Evolutionary conservation across 768 basidiomycete genomes (phyloP), one percentile per base, ranked within the genome.

Genomic region (Trametes punicea): DNA sequence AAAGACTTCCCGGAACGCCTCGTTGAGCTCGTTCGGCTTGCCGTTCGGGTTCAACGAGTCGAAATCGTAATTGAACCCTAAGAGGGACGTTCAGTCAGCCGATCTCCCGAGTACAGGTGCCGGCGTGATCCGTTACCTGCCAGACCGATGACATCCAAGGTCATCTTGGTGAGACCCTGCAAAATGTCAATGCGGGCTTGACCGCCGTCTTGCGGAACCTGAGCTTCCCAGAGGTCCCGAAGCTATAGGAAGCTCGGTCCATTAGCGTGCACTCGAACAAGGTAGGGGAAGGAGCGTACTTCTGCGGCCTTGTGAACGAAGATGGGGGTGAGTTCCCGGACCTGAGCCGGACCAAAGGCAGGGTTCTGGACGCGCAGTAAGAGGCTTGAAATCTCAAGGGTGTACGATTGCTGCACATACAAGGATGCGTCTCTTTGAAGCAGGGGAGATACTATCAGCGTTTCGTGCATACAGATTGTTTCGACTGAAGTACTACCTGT

Each of bases 271-370:
- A 42, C 44, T 23, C 30, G 7, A 29, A 16, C 13, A 36, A 2
- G 18, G 46, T 15, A 26, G 29, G 18, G 20, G 15, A 36, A n/a
- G 41, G 2, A 2, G 31, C 15, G 15, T 64, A 81, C 83, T 66
- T 79, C 68, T 0, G 76, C 62, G 0, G 84, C 70, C 65, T 84
- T 86, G 0, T 77, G 74, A 2, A 83, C 59, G 58, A 87, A 85
- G 15, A 81, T 79, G 10, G 74, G 74, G 0, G 82, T 82, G 8
- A 86, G 64, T 41, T 78, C 79, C 2, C 84, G 74, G 29, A 87
- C 75, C 61, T 85, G 83, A 1, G 75, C 68, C 1, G 75, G 73
- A 2, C 84, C 82, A 60, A 88, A 88, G 0, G 84, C 84, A 20
- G 85, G 85, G 60, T 86, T 87, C 85, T 76, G 47, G 7, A 16